Evolutionary conservation across 495 filamentous ascomycete genomes (phyloP), one percentile per base, ranked within the genome.

Genomic region (Penicillium egyptiacum): DNA sequence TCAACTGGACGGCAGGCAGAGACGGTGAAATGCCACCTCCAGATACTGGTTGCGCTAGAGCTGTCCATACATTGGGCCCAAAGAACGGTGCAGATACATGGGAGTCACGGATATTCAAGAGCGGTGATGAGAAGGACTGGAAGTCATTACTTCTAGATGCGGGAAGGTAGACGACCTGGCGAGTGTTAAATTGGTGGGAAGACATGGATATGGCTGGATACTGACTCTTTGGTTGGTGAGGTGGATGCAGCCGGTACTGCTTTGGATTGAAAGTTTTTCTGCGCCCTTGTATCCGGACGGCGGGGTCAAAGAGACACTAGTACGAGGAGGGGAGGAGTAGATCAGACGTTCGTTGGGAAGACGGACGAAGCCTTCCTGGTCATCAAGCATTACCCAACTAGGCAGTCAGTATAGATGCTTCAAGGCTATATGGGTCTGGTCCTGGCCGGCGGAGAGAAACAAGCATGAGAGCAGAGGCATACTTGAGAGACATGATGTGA

Each of bases 41-140:
- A 1, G 86, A 67, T 26, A 94, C 88, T 19, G 95, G 92, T 61
- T 87, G 87, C 49, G 96, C 80, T 26, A 86, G 73, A 28, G 86
- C 87, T 23, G 83, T 83, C 94, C 94, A 98, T 62, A 87, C 86
- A 75, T 97, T 98, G 10, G 95, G 88, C n/a, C 94, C 94, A 65
- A 98, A 95, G 75, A 92, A 96, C 2, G 95, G 92, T 2, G 93
- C 89, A 7, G 88, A 83, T 52, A 97, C 90, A 65, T 91, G 90
- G n/a, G 86, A 88, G 71, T 98, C 93, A 72, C 85, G 83, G 41
- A 96, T 80, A 63, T 89, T 88, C 48, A 93, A 81, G 52, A 97
- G 86, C 20, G 94, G 94, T 0, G 87, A 83, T 23, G 91, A 90
- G 75, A 98, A 96, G 51, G 92, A 96, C 64, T 90, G 86, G 63